Conservation (phyloP, 345 rosid genomes). For the Brassica nigra region DNA sequence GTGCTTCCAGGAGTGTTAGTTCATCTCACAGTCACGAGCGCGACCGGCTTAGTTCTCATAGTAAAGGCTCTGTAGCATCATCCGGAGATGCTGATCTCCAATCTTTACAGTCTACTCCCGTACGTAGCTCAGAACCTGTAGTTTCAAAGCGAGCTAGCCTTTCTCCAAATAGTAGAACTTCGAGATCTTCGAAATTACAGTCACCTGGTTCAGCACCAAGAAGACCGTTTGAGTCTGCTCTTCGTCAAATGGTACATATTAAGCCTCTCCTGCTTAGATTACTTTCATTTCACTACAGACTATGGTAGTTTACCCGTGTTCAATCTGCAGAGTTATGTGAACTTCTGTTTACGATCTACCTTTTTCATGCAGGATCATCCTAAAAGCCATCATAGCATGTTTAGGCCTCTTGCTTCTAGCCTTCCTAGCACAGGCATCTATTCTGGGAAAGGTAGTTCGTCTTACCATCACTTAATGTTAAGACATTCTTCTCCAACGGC, state of each 20-base stretch:
- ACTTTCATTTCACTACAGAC: background rate
- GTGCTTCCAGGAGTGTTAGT: slow-evolving; percentile 83
- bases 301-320: background rate
- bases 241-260: slow-evolving; percentile 78
- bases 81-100: slow-evolving; percentile 89
- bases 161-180: slow-evolving; percentile 63
- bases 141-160: slow-evolving; percentile 58
- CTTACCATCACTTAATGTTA: slow-evolving; percentile 59
- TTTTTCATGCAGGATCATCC: slow-evolving; percentile 68
- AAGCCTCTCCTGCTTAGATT: background rate
- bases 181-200: slow-evolving; percentile 57
- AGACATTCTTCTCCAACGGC: slow-evolving; percentile 71
- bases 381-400: slow-evolving; percentile 94
- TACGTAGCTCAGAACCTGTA: slow-evolving; percentile 54
- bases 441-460: slow-evolving; percentile 64
- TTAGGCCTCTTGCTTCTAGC: slow-evolving; percentile 96
- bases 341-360: slow-evolving; percentile 4
- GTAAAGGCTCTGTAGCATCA: slow-evolving; percentile 89
- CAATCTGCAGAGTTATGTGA: slow-evolving; percentile 5
- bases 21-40: slow-evolving; percentile 90
- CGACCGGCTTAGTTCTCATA: slow-evolving; percentile 75
- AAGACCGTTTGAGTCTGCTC: slow-evolving; percentile 69
- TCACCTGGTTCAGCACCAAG: slow-evolving; percentile 89
- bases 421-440: slow-evolving; percentile 89
- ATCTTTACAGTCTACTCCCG: slow-evolving; percentile 63